phyloP scores from a whole-genome alignment of 768 basidiomycete species.

The Cytidiella melzeri region DNA sequence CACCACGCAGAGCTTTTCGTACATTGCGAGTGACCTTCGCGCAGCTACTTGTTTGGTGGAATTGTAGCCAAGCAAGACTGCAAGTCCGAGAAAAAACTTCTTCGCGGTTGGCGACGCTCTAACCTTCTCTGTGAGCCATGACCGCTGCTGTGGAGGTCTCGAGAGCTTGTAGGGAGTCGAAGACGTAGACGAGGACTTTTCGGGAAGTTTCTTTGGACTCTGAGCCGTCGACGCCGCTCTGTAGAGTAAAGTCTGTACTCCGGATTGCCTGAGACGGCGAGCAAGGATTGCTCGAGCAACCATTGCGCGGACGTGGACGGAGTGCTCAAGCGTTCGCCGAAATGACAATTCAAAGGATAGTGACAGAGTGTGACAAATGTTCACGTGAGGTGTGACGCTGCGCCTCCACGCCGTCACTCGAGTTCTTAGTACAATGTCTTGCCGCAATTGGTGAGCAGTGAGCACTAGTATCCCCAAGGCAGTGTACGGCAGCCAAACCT shows the following conservation, averaged over 20 bases:
- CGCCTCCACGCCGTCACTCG: too few species aligned
- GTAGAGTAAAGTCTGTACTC: background rate
- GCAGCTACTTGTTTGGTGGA: constrained; percentile 58
- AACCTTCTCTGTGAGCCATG: constrained; percentile 53
- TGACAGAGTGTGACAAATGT: too few species aligned
- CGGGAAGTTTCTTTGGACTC: background rate
- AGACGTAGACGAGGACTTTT: background rate
- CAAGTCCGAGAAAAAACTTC: constrained; percentile 41
- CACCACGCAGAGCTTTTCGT: constrained; percentile 48
- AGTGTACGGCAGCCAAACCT: too few species aligned
- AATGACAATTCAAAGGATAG: too few species aligned
- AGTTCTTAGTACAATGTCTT: too few species aligned
- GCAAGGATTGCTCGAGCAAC: constrained; percentile 10
- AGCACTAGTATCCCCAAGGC: too few species aligned
- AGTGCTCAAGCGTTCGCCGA: too few species aligned
- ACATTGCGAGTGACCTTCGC: constrained; percentile 49
- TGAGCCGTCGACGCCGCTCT: background rate
- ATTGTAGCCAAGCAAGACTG: constrained; percentile 51
- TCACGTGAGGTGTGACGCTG: too few species aligned
- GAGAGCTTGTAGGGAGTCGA: background rate
- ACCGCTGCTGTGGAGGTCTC: constrained; percentile 7
- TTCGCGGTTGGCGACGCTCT: constrained; percentile 42
- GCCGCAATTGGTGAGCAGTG: too few species aligned
- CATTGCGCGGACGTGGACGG: constrained; percentile 1
- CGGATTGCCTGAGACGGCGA: constrained; percentile 5